Evolutionary conservation across 257 asterid genomes (phyloP).

Genomic region (Solanum appendiculatum): DNA sequence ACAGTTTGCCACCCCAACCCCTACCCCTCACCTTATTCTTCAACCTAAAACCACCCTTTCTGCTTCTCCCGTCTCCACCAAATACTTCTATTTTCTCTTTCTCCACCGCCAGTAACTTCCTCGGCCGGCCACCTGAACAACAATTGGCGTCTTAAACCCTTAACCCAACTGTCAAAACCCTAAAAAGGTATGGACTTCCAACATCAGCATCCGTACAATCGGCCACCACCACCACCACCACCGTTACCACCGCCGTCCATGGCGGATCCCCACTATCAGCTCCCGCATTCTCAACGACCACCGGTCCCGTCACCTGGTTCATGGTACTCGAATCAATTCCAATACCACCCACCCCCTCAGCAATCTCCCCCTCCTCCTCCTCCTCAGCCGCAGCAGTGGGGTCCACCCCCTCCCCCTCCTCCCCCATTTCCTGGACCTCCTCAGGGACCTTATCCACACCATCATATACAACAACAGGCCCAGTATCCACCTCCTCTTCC

Average conservation of each 20-base stretch:
- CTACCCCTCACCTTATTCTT: background rate
- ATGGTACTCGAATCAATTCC: constrained; percentile 55
- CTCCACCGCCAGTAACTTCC: background rate
- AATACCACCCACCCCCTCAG: constrained; percentile 55
- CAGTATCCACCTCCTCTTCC: constrained; percentile 56
- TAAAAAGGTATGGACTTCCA: constrained; percentile 50
- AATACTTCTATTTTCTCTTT: background rate
- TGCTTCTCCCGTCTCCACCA: background rate
- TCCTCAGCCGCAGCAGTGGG: constrained; percentile 29
- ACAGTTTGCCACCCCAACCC: background rate
- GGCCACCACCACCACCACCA: constrained; percentile 38
- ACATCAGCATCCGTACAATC: constrained; percentile 48
- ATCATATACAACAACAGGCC: constrained; percentile 33
- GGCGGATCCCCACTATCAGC: constrained; percentile 47
- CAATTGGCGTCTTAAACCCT: background rate
- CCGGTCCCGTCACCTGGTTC: constrained; percentile 27
- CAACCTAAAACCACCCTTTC: background rate
- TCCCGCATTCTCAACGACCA: constrained; percentile 19
- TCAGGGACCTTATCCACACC: constrained; percentile 29
- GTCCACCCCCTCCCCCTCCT: constrained; percentile 21
- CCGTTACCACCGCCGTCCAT: constrained; percentile 27
- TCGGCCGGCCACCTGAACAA: background rate
- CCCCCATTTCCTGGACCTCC: constrained; percentile 10
- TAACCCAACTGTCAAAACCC: constrained; percentile 27
- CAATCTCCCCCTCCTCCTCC: constrained; percentile 48